These are phyloP conservation scores for Entomortierella chlamydospora DNA, from an alignment of 192 early-diverging fungal species.

Conservation along the genomic window DNA sequence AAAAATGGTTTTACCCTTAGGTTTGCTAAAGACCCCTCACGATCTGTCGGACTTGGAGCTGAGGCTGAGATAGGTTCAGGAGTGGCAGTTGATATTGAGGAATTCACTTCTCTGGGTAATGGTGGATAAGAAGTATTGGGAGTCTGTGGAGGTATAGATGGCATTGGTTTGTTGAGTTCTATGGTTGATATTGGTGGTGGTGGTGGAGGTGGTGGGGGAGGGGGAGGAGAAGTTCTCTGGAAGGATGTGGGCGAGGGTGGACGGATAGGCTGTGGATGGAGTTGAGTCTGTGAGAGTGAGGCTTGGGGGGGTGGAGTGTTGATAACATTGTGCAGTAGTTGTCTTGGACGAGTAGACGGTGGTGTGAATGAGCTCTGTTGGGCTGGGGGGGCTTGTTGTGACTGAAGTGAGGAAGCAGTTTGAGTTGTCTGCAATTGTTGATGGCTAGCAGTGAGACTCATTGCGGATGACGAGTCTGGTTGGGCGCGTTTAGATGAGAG, in stretches of 20 bases:
- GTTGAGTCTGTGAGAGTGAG: slow-evolving; percentile 37
- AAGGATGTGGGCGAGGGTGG: slow-evolving; percentile 20
- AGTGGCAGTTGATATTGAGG: slow-evolving; percentile 10
- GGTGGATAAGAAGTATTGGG: slow-evolving; percentile 36
- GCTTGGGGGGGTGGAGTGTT: slow-evolving; percentile 40
- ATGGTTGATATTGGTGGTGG: slow-evolving; percentile 48
- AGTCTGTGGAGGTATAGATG: slow-evolving; percentile 10
- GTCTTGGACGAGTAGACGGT: slow-evolving; percentile 45
- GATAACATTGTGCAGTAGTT: slow-evolving; percentile 54
- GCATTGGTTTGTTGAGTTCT: slow-evolving; percentile 30
- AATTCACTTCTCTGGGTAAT: slow-evolving; percentile 9
- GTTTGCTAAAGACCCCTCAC: slow-evolving; percentile 22
- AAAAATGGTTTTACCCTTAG: slow-evolving; percentile 34
- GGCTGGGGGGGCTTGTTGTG: slow-evolving; percentile 9
- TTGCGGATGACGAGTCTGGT: slow-evolving; percentile 7
- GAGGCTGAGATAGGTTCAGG: neutral
- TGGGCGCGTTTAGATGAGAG: slow-evolving; percentile 22
- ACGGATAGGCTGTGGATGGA: slow-evolving; percentile 28
- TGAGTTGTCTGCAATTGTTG: slow-evolving; percentile 3
- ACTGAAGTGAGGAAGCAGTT: neutral
- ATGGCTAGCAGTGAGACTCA: slow-evolving; percentile 22
- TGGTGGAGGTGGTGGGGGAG: too few species aligned
- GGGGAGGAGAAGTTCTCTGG: slow-evolving; percentile 16
- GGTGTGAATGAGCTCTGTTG: slow-evolving; percentile 50
- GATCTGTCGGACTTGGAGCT: slow-evolving; percentile 31